phyloP scores from a whole-genome alignment of 768 basidiomycete species.

The Russula compacta region DNA sequence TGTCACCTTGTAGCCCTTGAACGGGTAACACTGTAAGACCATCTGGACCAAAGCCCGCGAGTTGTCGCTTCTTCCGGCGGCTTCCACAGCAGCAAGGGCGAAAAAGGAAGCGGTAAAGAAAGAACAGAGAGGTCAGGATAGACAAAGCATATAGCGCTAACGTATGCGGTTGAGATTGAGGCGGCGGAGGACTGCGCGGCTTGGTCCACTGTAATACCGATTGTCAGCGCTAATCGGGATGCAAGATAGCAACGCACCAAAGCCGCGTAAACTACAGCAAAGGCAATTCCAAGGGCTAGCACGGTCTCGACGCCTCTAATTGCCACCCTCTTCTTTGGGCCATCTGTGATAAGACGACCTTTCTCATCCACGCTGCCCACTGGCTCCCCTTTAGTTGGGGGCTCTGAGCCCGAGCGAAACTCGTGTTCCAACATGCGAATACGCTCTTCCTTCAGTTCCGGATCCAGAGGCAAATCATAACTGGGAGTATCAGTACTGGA shows the following conservation, averaged over 20 bases:
- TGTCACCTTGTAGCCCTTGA: conserved; percentile 38
- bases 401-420: conserved; percentile 36
- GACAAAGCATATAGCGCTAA: conserved; percentile 52
- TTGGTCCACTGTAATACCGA: conserved; percentile 42
- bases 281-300: conserved; percentile 41
- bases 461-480: conserved; percentile 35
- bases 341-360: conserved; percentile 52
- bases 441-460: conserved; percentile 54
- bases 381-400: conserved; percentile 33
- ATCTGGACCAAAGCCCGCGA: conserved; percentile 21
- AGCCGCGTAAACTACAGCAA: conserved; percentile 55
- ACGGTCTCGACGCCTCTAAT: conserved; percentile 41
- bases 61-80: conserved; percentile 26
- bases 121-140: conserved; percentile 39
- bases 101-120: conserved; percentile 48
- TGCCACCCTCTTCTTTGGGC: conserved; percentile 49
- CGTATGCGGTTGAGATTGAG: conserved; percentile 44
- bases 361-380: conserved; percentile 52
- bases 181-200: conserved; percentile 41
- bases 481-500: conserved; percentile 36
- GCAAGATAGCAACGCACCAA: conserved; percentile 33
- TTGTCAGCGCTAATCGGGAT: not conserved
- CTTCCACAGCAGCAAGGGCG: conserved; percentile 46
- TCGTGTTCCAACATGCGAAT: conserved; percentile 64
- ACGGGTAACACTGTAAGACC: conserved; percentile 61